Percentiles rank a stretch among this genome's conserved stretches.
Conservation (phyloP, 352 stramenopile genomes). For the Globisporangium yorkense region DNA sequence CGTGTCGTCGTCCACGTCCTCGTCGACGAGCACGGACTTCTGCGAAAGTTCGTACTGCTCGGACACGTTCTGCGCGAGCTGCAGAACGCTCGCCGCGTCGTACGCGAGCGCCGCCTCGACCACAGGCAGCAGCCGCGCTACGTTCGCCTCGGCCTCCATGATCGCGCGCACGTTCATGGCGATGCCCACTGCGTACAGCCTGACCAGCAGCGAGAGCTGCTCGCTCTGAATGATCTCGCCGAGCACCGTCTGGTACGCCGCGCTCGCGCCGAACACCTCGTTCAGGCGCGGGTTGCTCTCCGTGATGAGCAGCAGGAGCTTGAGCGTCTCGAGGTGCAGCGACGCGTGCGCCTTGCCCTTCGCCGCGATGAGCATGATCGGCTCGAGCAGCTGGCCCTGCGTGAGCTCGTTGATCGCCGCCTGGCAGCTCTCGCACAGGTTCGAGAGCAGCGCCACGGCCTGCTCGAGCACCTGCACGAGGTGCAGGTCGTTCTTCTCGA, state of each 20-base stretch:
- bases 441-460: constrained; percentile 65
- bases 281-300: constrained; percentile 79
- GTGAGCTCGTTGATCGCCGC: constrained; percentile 79
- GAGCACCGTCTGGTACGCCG: constrained; percentile 62
- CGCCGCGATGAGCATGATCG: constrained; percentile 68
- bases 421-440: constrained; percentile 81
- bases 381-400: constrained; percentile 59
- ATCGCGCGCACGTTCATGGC: constrained; percentile 75
- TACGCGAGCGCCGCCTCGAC: constrained; percentile 73
- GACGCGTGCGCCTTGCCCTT: constrained; percentile 37
- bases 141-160: constrained; percentile 67
- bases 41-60: constrained; percentile 57
- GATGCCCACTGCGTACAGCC: constrained; percentile 63
- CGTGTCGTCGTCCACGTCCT: constrained; percentile 58
- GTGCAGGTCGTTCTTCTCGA: constrained; percentile 59
- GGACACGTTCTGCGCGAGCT: constrained; percentile 62
- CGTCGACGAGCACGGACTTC: constrained; percentile 53
- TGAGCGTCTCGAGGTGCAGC: constrained; percentile 76
- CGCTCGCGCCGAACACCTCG: constrained; percentile 51
- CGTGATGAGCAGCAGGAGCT: constrained; percentile 75
- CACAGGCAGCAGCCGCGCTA: constrained; percentile 59
- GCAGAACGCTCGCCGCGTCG: constrained; percentile 66
- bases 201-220: constrained; percentile 36
- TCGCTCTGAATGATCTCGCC: constrained; percentile 57
- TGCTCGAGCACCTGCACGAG: constrained; percentile 77